These are phyloP conservation scores for Trametes cingulata DNA, from an alignment of 768 basidiomycete species.

Conservation along the genomic window DNA sequence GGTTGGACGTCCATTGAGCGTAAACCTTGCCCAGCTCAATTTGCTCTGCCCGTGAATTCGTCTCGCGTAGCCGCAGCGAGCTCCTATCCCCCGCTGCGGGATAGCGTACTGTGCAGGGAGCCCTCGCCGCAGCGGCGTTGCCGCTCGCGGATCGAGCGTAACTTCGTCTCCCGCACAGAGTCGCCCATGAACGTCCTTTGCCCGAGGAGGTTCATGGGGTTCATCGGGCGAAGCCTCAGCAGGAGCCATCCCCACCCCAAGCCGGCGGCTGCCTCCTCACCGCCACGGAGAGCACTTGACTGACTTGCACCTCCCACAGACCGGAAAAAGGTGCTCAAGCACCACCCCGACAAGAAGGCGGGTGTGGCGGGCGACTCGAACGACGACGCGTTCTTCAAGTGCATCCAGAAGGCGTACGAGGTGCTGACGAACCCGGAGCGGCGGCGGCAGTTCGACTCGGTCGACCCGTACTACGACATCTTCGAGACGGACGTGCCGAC, in stretches of 20 bases:
- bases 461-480: conserved; percentile 76
- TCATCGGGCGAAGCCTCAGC: neutral
- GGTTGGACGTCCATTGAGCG: no score
- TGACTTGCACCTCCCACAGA: conserved; percentile 48
- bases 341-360: conserved; percentile 97
- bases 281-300: neutral
- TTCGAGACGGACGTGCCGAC: conserved; percentile 80
- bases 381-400: conserved; percentile 99
- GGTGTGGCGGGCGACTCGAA: conserved; percentile 78
- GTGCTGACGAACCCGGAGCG: conserved; percentile 85
- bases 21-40: neutral
- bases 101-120: no score
- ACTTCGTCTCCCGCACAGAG: neutral
- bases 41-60: neutral
- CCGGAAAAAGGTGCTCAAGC: conserved; percentile 98
- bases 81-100: no score
- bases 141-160: no score
- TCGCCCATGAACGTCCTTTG: neutral
- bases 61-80: neutral
- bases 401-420: conserved; percentile 98
- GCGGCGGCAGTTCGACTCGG: conserved; percentile 94
- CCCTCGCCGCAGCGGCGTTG: no score
- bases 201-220: neutral
- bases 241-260: neutral
- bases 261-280: neutral